phyloP scores from a whole-genome alignment of 306 rosid species.

The Mucuna pruriens region DNA sequence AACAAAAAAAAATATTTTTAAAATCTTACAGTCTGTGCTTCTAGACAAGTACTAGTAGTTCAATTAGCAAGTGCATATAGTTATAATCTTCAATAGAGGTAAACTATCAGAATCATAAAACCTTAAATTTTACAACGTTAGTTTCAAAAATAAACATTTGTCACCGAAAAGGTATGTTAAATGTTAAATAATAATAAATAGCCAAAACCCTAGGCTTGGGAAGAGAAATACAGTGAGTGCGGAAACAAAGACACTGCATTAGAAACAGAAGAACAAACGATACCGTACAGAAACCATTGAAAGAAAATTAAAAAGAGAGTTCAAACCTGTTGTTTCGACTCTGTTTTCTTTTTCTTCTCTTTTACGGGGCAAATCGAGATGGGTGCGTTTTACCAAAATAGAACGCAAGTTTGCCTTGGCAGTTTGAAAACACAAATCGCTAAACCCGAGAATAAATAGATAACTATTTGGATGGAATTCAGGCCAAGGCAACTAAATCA shows the following conservation, averaged over 20 bases:
- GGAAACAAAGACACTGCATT: background rate
- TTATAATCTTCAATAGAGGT: background rate
- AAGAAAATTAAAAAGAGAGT: constrained; percentile 16
- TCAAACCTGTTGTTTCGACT: constrained; percentile 46
- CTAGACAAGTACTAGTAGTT: constrained; percentile 14
- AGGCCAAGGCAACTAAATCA: background rate
- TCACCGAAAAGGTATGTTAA: background rate
- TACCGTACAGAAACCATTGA: background rate
- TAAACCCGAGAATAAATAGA: background rate
- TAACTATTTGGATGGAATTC: background rate
- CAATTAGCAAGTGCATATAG: background rate
- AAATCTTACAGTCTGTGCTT: background rate
- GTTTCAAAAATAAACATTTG: background rate
- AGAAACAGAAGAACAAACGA: background rate
- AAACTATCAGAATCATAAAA: constrained; percentile 2
- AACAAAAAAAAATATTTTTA: background rate
- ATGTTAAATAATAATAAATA: background rate
- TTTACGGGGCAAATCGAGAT: constrained; percentile 21
- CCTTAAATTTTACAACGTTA: background rate
- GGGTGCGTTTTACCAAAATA: constrained; percentile 48
- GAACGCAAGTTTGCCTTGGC: background rate
- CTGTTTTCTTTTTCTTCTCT: constrained; percentile 33
- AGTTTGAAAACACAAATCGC: background rate
- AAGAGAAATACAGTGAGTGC: background rate
- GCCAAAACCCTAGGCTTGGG: constrained; percentile 46